phyloP scores from a whole-genome alignment of 768 basidiomycete species.

The Boletus rubropictus region DNA sequence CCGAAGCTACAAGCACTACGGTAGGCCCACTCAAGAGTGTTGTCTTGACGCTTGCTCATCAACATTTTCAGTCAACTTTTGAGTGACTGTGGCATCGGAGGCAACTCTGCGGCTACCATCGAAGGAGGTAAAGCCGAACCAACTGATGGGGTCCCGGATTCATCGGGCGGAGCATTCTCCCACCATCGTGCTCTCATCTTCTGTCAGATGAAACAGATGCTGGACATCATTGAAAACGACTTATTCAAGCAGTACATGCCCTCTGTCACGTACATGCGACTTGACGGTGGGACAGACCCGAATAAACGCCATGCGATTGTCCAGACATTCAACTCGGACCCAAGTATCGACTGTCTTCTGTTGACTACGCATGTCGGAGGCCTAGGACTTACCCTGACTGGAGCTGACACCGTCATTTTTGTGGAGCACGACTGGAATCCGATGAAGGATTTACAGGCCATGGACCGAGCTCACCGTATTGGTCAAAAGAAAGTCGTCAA shows the following conservation, averaged over 20 bases:
- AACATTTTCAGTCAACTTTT: conserved; percentile 71
- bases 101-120: conserved; percentile 31
- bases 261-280: conserved; percentile 94
- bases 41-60: conserved; percentile 2
- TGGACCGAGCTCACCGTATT: conserved; percentile 97
- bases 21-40: conserved; percentile 40
- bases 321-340: conserved; percentile 97
- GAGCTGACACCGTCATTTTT: conserved; percentile 98
- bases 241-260: conserved; percentile 92
- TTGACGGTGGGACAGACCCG: conserved; percentile 89
- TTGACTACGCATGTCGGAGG: conserved; percentile 97
- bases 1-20: conserved; percentile 89
- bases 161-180: conserved; percentile 56
- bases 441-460: conserved; percentile 98
- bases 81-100: conserved; percentile 90
- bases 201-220: conserved; percentile 99
- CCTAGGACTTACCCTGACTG: conserved; percentile 90
- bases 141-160: conserved; percentile 49
- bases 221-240: conserved; percentile 93
- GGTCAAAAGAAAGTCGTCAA: conserved; percentile 99
- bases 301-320: conserved; percentile 95
- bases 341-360: conserved; percentile 92
- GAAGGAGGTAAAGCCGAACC: conserved; percentile 66
- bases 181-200: conserved; percentile 99
- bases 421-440: conserved; percentile 99